Evolutionary conservation across 108 stramenopile species (phyloP).

Genomic region (Tribonema minus): DNA sequence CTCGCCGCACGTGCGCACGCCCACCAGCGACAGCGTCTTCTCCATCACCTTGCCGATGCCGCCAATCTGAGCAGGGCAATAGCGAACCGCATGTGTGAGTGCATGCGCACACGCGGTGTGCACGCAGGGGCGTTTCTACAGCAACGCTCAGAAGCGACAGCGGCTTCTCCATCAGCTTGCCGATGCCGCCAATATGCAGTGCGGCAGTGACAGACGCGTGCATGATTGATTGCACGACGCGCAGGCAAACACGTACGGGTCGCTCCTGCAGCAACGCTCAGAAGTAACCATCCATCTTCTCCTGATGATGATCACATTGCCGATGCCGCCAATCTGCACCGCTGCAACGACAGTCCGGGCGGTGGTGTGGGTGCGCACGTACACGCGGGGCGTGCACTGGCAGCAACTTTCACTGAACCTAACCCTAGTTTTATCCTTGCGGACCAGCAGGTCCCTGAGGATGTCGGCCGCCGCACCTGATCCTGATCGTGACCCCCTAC

Average conservation of each 20-base stretch:
- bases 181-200: conserved; percentile 65
- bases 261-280: too few species aligned
- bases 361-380: too few species aligned
- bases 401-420: too few species aligned
- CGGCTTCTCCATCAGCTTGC: conserved; percentile 82
- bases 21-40: conserved; percentile 68
- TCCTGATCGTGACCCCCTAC: too few species aligned
- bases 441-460: conserved; percentile 58
- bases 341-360: too few species aligned
- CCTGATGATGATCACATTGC: conserved; percentile 88
- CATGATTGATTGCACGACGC: not conserved
- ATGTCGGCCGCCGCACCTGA: too few species aligned
- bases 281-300: conserved; percentile 71
- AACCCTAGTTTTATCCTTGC: conserved; percentile 16
- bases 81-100: conserved; percentile 51
- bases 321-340: too few species aligned
- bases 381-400: too few species aligned
- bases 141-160: conserved; percentile 70
- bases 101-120: not conserved
- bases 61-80: conserved; percentile 10
- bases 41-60: conserved; percentile 91
- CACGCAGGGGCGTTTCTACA: too few species aligned
- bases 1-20: conserved; percentile 71
- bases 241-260: not conserved
- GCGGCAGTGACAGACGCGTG: conserved; percentile 48